Evolutionary conservation across 1,139 yeast genomes (phyloP), one percentile per base, ranked within the genome.

Genomic region (Debaryomycetaceae sp.): DNA sequence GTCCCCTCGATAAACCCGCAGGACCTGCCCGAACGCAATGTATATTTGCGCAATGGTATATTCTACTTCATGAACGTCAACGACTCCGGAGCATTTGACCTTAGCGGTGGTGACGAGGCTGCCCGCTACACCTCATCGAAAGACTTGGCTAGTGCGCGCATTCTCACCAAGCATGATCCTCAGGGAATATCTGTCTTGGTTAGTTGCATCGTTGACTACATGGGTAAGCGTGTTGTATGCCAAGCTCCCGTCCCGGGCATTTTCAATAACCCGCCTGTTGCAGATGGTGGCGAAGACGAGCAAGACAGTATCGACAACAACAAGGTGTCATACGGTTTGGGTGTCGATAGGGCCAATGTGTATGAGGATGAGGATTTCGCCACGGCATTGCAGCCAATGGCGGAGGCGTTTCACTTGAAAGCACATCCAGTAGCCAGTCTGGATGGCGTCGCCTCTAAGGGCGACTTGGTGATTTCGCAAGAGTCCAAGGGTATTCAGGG

Each of bases 181-280:
- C 62, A 61, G 12, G 86, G 82, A 26, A 64, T 88, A 31, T 75
- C 77, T 46, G 79, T 82, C 34, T 65, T 89, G 39, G 76, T 85
- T 43, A 84, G 96, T 5, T 72, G 89, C 28, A 72, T 89, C 38
- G 86, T 91, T 35, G 97, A 91, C 56, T 89, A 75, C 58, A 77
- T 83, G 55, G 98, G 98, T 39, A 81, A 77, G 47, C 75, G 97
- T 55, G 66, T 89, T 25, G 72, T 89, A 26, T 88, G 95, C 53
- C 98, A 91, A 63, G 85, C 96, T 11, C 96, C 96, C 16, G 95
- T 91, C 30, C 98, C 98, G n/a, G 98, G 98, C 39, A 76, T 89
- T 39, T 83, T 89, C 59, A 69, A 74, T 35, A 72, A 71, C 34
- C 49, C 58, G 13, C 44, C 44, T 7, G 56, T 50, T 11, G 21